A percentile compares a stretch with the other conserved stretches of the same genome.
phyloP scores from a whole-genome alignment of 495 filamentous ascomycete genomes.

The Apiosordaria backusii region DNA sequence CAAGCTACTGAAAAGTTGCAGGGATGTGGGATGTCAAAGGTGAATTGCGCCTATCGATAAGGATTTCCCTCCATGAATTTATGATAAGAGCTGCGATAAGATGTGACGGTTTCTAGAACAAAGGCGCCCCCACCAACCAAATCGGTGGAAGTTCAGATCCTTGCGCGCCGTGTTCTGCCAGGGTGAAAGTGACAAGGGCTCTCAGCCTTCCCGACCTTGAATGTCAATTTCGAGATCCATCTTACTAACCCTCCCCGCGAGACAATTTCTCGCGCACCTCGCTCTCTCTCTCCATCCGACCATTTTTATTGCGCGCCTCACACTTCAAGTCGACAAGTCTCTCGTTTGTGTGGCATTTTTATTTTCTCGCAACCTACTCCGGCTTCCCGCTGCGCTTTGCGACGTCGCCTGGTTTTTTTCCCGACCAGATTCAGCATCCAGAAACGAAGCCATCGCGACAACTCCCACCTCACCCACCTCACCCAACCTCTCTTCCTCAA shows the following conservation, averaged over 20 bases:
- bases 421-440: neutral
- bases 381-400: neutral
- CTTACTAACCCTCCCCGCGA: neutral
- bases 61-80: too few relatives aligned
- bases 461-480: neutral
- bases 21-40: neutral
- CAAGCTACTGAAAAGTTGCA: neutral
- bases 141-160: neutral
- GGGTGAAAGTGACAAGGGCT: neutral
- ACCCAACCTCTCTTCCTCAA: neutral
- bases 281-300: neutral
- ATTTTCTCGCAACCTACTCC: neutral
- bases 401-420: too few relatives aligned
- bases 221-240: neutral
- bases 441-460: neutral
- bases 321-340: neutral
- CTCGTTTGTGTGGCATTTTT: neutral
- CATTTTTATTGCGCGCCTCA: neutral
- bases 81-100: neutral
- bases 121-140: neutral
- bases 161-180: neutral
- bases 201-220: neutral
- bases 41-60: neutral
- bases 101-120: neutral
- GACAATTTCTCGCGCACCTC: neutral